Evolutionary conservation across 257 asterid genomes (phyloP), one percentile per base, ranked within the genome.

Genomic region (Penstemon eatonii): DNA sequence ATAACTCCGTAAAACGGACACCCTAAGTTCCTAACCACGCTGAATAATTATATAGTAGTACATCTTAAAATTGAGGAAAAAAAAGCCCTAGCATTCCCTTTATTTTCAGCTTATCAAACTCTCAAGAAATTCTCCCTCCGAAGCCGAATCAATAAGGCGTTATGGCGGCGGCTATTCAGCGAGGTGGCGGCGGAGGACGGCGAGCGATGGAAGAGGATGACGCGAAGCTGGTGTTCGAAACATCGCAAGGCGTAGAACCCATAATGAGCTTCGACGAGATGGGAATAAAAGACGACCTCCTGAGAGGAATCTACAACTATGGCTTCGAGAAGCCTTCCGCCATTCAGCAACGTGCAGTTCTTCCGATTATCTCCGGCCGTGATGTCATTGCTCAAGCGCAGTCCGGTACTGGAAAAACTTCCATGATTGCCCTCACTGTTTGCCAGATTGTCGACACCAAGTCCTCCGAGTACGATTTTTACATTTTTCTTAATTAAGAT

Each of bases 301-400:
- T 92, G 67, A 66, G 96, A 69, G 98, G 98, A 9, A 86, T 89
- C 70, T 89, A 86, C 78, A 78, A 82, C 45, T 86, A 87, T 73
- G 98, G 98, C 4, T 92, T 92, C 64, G 98, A 92, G 80, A 92
- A 89, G 76, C 98, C 98, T 69, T 89, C 96, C 1, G 98, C 98
- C 3, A 92, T 89, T 46, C 96, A 89, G 67, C 98, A 92, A 63
- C 87, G 96, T 19, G 96, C 96, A 3, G 90, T 92, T 19, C 81
- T 84, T 10, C 96, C 96, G 0, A 92, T 89, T 40, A 85, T 92
- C 36, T 67, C 84, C 25, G 96, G 96, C 0, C 96, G 98, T 43
- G 98, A 92, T 57, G 96, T 92, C 62, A 92, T 89, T 4, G 98
- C 96, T 56, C 96, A 89, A 78, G 98, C 98, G 41, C 98, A 92